Base-by-base conservation (phyloP, 306 rosid genomes). In the Comarum palustre region DNA sequence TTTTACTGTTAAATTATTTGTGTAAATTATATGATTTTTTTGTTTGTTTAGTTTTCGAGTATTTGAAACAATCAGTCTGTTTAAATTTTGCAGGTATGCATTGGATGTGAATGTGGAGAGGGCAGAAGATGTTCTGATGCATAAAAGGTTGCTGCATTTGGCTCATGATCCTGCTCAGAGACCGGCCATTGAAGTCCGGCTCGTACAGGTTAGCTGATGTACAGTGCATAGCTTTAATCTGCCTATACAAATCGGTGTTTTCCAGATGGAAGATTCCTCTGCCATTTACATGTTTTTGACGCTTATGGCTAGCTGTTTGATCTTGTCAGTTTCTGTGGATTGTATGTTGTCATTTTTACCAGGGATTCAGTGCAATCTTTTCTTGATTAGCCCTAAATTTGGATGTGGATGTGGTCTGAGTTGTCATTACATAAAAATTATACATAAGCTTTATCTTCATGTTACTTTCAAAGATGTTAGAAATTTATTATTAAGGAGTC, bases 41-140 rank as follows among this genome's bases (percentile, higher is more conserved):
- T 39, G 43, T 31, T 39, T 8, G 45, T 41, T 41, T 45, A 46
- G 51, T 46, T 46, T 46, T 46, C 2, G n/a, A 46, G 19, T n/a
- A 46, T 46, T 46, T 52, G 59, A 2, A 20, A 20, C 14, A 6
- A 20, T 52, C 4, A 0, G 4, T 52, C 5, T n/a, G 64, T 39
- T 32, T 36, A 9, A 12, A 0, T 13, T 79, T 61, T 79, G 80
- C 84, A 95, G 99, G 72, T 95, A 95, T 64, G 99, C 97, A 3
- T 75, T 95, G 67, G 99, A 95, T 83, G 97, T 95, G 82, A 95
- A 95, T 78, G 96, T 88, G 64, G 96, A 95, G 84, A 95, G 99
- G 79, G 96, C 99, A 4, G 93, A 80, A 36, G 99, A 95, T 83
- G 99, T 95, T 86, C 96, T 95, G 65, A 82, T 90, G 92, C 99